A percentile compares a stretch with the other conserved stretches of the same genome.
These are phyloP conservation scores for Daldinia grandis DNA, from an alignment of 495 filamentous ascomycete species.

Conservation along the genomic window DNA sequence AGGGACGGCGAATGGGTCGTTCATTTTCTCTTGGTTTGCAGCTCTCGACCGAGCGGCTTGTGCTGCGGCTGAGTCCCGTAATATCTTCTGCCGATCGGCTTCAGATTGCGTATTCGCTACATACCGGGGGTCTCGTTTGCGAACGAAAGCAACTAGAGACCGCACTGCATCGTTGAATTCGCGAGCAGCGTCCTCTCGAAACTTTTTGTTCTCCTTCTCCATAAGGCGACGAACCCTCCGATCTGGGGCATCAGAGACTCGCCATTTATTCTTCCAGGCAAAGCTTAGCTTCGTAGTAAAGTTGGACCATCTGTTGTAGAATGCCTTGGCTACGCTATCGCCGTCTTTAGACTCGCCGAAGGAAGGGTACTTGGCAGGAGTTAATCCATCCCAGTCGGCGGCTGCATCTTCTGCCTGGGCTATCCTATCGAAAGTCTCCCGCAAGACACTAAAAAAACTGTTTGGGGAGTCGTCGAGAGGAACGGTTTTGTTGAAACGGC, in stretches of 20 bases:
- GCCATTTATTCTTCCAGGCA: conserved; percentile 86
- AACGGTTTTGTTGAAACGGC: conserved; percentile 77
- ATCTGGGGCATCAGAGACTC: conserved; percentile 85
- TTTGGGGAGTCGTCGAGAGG: conserved; percentile 76
- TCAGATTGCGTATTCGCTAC: conserved; percentile 72
- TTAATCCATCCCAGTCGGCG: conserved; percentile 69
- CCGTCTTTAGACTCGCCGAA: conserved; percentile 77
- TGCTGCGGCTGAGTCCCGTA: conserved; percentile 79
- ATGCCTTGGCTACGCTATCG: conserved; percentile 74
- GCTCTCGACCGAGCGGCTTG: conserved; percentile 87
- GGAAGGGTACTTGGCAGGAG: conserved; percentile 70
- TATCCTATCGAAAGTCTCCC: conserved; percentile 78
- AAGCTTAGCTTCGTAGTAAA: conserved; percentile 90
- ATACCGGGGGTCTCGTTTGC: conserved; percentile 90
- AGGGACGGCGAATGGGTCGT: conserved; percentile 69
- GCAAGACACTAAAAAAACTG: conserved; percentile 84
- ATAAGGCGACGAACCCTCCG: conserved; percentile 81
- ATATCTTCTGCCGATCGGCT: conserved; percentile 77
- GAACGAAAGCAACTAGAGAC: conserved; percentile 87
- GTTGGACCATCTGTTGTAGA: conserved; percentile 81
- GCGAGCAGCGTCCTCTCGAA: conserved; percentile 81
- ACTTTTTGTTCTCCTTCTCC: conserved; percentile 92
- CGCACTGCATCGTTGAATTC: conserved; percentile 95
- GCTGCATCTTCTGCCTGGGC: conserved; percentile 82
- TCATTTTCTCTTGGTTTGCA: conserved; percentile 77